Base-by-base conservation (phyloP, 345 rosid species). In the Arabis hirsuta region DNA sequence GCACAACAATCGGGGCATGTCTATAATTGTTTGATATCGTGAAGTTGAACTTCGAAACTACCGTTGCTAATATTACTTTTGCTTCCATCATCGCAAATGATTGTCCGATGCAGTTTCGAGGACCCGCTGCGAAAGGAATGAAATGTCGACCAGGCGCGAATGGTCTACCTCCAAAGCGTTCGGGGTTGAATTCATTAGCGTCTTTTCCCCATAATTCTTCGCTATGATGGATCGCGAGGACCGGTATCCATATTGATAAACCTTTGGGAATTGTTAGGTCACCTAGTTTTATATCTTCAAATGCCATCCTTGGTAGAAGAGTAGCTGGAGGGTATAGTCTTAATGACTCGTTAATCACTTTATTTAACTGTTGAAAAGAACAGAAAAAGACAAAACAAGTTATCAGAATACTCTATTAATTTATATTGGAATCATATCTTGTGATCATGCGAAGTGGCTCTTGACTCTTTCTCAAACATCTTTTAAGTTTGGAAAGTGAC, bases 281-380 rank as follows among this genome's bases (percentile, higher is more conserved):
- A 3, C 98, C 97, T 2, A 96, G 78, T 68, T 81, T 78, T 19
- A 96, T 75, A 64, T 96, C 91, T 68, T 90, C 92, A 43, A 96
- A 96, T 3, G 98, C 97, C 91, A 92, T 90, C 59, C 99, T 82
- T 2, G 99, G 99, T 8, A 96, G 73, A 12, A 96, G 78, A 3
- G 92, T 82, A 0, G 96, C 99, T 36, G 99, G 98, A 4, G 99
- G 99, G 60, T 96, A 96, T 3, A 96, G 84, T 78, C 99, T 85
- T 13, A 96, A 44, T 16, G 99, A 88, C 74, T 96, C 99, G 6
- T 87, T 92, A 55, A 96, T 88, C 42, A 96, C 96, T 96, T 88
- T 86, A 73, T 85, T 85, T 48, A 96, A 77, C 99, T 96, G 85
- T 68, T 76, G 9, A 56, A 34, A 34, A 34, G 38, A 34, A 34